phyloP scores from a whole-genome alignment of 306 rosid genomes.

The Pachyrhizus erosus region DNA sequence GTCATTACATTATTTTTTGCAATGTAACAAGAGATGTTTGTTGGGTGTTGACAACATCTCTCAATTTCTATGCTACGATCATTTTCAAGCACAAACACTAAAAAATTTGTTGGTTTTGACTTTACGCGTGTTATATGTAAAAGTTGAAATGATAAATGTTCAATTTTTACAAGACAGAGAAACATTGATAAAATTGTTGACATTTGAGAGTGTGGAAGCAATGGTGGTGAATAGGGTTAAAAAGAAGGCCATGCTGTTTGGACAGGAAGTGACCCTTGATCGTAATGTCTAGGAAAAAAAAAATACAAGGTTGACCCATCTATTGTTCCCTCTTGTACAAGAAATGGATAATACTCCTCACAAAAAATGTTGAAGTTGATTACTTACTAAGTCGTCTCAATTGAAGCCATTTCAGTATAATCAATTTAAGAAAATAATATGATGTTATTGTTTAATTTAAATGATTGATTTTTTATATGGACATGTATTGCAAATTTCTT shows the following conservation, averaged over 20 bases:
- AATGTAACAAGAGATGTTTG: not conserved
- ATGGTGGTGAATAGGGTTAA: constrained; percentile 69
- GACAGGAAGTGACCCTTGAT: constrained; percentile 58
- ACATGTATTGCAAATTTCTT: not conserved
- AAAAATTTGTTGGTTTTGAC: not conserved
- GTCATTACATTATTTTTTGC: not conserved
- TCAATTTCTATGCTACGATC: not conserved
- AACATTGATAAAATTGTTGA: constrained; percentile 71
- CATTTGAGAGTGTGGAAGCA: constrained; percentile 62
- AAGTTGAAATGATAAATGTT: not conserved
- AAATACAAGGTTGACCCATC: constrained; percentile 63
- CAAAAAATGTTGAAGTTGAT: constrained; percentile 71
- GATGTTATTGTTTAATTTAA: not conserved
- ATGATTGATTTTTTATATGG: not conserved
- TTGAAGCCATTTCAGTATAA: constrained; percentile 24
- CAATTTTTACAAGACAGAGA: constrained; percentile 56
- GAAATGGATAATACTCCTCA: constrained; percentile 82
- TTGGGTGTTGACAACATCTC: not conserved
- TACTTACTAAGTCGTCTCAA: constrained; percentile 70
- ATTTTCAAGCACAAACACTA: not conserved
- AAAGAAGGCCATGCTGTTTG: constrained; percentile 70
- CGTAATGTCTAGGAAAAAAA: not conserved
- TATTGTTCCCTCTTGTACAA: constrained; percentile 55
- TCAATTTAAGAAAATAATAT: not conserved
- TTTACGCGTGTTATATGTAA: not conserved